phyloP scores from a whole-genome alignment of 2,329 filamentous ascomycete species.

The Pyrenophora tritici-repentis region DNA sequence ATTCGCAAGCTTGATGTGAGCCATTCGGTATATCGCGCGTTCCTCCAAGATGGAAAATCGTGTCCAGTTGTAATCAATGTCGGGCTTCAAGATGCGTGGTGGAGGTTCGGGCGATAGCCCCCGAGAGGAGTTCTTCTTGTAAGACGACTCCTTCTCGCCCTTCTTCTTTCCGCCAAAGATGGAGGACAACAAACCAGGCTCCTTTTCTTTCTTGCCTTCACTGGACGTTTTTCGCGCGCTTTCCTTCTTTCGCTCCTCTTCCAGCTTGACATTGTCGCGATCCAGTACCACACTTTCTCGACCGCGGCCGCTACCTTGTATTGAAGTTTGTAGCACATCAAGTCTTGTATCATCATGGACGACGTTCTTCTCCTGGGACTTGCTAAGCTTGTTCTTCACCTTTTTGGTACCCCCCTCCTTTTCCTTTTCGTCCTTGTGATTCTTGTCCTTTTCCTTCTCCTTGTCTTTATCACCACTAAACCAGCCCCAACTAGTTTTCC shows the following conservation, averaged over 20 bases:
- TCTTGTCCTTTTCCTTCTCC: slow-evolving; percentile 72
- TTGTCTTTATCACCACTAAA: slow-evolving; percentile 67
- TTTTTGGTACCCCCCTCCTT: slow-evolving; percentile 48
- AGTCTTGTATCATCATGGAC: slow-evolving; percentile 78
- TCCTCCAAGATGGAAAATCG: slow-evolving; percentile 94
- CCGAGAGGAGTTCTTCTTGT: slow-evolving; percentile 74
- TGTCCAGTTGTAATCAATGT: slow-evolving; percentile 95
- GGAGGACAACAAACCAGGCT: slow-evolving; percentile 83
- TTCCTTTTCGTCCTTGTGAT: slow-evolving; percentile 56
- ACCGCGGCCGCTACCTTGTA: slow-evolving; percentile 67
- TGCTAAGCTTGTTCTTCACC: slow-evolving; percentile 68
- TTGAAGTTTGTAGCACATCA: slow-evolving; percentile 85
- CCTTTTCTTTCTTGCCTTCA: slow-evolving; percentile 84
- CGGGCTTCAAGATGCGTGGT: slow-evolving; percentile 74
- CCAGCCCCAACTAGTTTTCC: slow-evolving; percentile 87
- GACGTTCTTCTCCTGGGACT: slow-evolving; percentile 52
- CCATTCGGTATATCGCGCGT: slow-evolving; percentile 96
- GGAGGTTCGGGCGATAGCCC: slow-evolving; percentile 77
- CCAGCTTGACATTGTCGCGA: slow-evolving; percentile 73
- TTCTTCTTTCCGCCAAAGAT: slow-evolving; percentile 94
- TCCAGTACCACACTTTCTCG: slow-evolving; percentile 86
- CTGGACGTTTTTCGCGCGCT: slow-evolving; percentile 70
- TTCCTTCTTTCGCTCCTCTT: slow-evolving; percentile 83
- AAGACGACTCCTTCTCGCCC: slow-evolving; percentile 71
- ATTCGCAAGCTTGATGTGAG: slow-evolving; percentile 98